Evolutionary conservation across 108 stramenopile genomes (phyloP).

Genomic region (Pseudonitzschia multiseries): DNA sequence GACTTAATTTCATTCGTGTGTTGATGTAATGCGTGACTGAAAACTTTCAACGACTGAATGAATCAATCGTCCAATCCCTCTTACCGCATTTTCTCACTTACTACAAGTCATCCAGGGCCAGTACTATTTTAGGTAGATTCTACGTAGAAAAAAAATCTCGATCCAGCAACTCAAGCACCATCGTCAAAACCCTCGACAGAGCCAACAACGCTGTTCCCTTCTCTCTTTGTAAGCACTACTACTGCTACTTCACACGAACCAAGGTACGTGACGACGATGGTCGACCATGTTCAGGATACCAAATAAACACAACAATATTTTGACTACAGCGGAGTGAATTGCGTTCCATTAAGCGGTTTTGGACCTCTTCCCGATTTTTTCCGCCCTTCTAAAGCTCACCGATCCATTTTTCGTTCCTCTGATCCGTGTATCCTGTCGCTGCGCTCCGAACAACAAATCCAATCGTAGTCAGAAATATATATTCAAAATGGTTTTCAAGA

Average conservation of each 20-base stretch:
- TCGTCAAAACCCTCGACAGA: slow-evolving; percentile 9
- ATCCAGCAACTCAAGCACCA: background rate
- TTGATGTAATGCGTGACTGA: background rate
- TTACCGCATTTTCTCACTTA: slow-evolving; percentile 16
- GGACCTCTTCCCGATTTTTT: background rate
- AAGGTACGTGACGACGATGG: slow-evolving; percentile 12
- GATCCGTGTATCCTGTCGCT: background rate
- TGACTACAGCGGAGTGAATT: background rate
- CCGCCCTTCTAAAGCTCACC: background rate
- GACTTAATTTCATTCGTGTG: background rate
- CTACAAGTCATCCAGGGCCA: background rate
- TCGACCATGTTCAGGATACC: background rate
- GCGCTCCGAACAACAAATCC: background rate
- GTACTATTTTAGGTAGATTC: background rate
- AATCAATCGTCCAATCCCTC: background rate
- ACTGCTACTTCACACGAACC: slow-evolving; percentile 11
- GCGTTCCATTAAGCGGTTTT: background rate
- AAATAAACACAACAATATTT: background rate
- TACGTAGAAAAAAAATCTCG: background rate
- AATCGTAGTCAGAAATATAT: background rate
- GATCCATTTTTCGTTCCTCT: background rate
- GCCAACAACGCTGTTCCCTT: background rate
- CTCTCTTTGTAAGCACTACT: background rate
- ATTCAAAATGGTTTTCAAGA: slow-evolving; percentile 86
- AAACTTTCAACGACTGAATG: background rate